These are phyloP conservation scores for Colletotrichum plurivorum DNA, from an alignment of 2,329 filamentous ascomycete genomes.

Conservation along the genomic window DNA sequence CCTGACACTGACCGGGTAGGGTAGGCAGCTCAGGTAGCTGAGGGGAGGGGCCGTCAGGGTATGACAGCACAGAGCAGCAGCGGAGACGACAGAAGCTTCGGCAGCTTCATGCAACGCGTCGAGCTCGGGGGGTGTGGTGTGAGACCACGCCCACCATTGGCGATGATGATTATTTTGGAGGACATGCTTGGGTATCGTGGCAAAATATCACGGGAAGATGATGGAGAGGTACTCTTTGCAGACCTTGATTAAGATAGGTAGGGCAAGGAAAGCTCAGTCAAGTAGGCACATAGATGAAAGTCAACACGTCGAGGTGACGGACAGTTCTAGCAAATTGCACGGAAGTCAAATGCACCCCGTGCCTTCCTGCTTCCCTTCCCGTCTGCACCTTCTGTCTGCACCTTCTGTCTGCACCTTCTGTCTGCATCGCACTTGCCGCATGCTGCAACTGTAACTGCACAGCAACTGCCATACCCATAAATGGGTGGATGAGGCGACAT, in stretches of 20 bases:
- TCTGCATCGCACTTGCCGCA: not conserved
- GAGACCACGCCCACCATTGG: not conserved
- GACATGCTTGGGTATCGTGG: too few species aligned
- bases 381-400: not conserved
- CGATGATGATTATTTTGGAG: too few species aligned
- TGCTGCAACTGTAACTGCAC: not conserved
- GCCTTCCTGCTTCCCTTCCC: not conserved
- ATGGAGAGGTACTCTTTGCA: too few species aligned
- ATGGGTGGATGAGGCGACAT: not conserved
- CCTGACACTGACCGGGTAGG: not conserved
- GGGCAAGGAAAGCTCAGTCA: not conserved
- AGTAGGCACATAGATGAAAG: too few species aligned
- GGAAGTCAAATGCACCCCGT: not conserved
- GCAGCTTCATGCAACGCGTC: conserved; percentile 35
- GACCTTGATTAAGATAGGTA: too few species aligned
- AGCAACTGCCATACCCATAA: conserved; percentile 3
- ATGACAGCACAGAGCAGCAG: conserved; percentile 9
- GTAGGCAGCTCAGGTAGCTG: conserved; percentile 11
- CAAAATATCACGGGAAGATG: too few species aligned
- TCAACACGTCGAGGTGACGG: too few species aligned
- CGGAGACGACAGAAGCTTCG: conserved; percentile 40
- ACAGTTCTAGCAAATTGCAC: too few species aligned
- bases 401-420: not conserved
- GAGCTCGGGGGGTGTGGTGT: conserved; percentile 10
- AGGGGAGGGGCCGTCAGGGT: conserved; percentile 23